A percentile compares a stretch with the other conserved stretches of the same genome.
Evolutionary conservation across 148 eudicot genomes (phyloP).

Genomic region (Silene uniflora): DNA sequence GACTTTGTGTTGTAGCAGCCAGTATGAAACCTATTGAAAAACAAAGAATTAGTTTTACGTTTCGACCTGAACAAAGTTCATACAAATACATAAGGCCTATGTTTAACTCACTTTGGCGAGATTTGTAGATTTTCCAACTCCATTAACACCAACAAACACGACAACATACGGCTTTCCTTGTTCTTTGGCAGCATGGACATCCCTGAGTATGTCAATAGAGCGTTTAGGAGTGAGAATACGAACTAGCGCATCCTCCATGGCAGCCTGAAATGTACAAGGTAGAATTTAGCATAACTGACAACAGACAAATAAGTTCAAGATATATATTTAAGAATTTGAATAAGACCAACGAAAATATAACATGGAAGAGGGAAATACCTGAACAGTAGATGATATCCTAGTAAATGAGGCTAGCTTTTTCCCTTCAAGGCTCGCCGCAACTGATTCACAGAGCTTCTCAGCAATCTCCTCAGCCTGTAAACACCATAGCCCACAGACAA

Average conservation of each 20-base stretch:
- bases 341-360: not conserved
- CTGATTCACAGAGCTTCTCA: constrained; percentile 95
- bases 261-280: constrained; percentile 46
- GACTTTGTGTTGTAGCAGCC: constrained; percentile 86
- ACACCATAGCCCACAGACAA: constrained; percentile 20
- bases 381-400: constrained; percentile 83
- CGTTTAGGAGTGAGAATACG: constrained; percentile 94
- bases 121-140: constrained; percentile 98
- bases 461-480: constrained; percentile 95
- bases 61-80: not conserved
- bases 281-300: not conserved
- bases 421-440: constrained; percentile 84
- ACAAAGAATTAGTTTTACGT: constrained; percentile 5
- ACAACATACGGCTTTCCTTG: constrained; percentile 95
- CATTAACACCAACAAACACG: constrained; percentile 98
- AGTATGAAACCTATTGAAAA: constrained; percentile 75
- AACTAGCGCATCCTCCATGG: constrained; percentile 98
- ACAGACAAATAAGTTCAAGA: not conserved
- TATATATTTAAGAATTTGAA: not conserved
- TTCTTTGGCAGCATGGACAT: constrained; percentile 96
- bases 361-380: constrained; percentile 40
- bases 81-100: not conserved
- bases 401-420: constrained; percentile 90
- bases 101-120: constrained; percentile 71
- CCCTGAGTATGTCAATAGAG: constrained; percentile 96